Evolutionary conservation across 2,329 filamentous ascomycete species (phyloP), one percentile per base, ranked within the genome.

Genomic region (Colletotrichum filicis): DNA sequence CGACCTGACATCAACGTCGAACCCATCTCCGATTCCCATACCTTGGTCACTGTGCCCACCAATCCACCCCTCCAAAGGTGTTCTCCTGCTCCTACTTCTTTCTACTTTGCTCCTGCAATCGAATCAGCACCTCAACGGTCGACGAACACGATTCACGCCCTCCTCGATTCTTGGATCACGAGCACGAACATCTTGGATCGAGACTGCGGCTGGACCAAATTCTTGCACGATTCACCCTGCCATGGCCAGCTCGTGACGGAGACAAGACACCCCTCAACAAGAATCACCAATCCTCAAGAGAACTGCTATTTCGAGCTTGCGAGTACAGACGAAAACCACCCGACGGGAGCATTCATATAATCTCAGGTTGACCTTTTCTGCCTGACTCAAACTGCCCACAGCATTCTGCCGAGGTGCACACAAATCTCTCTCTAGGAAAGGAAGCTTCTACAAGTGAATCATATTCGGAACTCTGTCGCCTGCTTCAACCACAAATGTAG

Each of bases 241-340:
- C 69, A 68, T 69, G 72, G 72, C 68, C 64, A 61, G 32, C 49
- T 56, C 46, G 28, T 65, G 37, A 49, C 59, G 53, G 46, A 37
- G 37, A 30, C 12, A n/a, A n/a, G 37, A 42, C 37, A 42, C 12
- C 12, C 22, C 19, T 35, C 58, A 22, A 63, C 28, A 42, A 35
- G 24, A 19, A 56, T 24, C 52, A 58, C 26, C 24, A 35, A 46
- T 35, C 58, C 12, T 24, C 14, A 16, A 57, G n/a, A 59, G 22
- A n/a, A 37, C 16, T 62, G 3, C 12, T 11, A n/a, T 42, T 52
- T 22, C 26, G 53, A 42, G 26, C 26, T 6, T 32, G 11, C 46
- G 7, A 42, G n/a, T 53, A 56, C 49, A 55, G 16, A 30, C 9
- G 22, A 24, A 65, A 65, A 22, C 49, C 22, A 65, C 30, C 32